Evolutionary conservation across 176 grass and related monocot species (phyloP), one percentile per base, ranked within the genome.

Genomic region (Carex myosuroides): DNA sequence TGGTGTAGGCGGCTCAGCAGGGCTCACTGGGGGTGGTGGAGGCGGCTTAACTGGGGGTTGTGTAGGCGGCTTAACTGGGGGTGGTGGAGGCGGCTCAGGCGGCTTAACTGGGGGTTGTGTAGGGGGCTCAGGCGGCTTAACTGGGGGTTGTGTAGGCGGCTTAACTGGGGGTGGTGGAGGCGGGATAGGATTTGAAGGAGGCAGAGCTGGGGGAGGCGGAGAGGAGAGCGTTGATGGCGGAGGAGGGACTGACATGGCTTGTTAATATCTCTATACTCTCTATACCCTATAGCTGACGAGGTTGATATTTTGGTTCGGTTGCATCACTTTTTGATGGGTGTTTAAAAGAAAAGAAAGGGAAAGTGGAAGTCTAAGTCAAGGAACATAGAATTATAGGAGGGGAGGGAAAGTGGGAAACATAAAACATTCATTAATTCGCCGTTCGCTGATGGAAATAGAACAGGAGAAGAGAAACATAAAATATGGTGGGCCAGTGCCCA

Each of bases 331-430:
- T 64, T 64, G 8, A 44, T 64, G 22, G 26, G 17, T 41, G 79
- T 81, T 81, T 44, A 63, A 61, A 81, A 24, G n/a, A 63, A 61
- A 81, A 24, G n/a, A 52, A 29, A 2, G 20, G 79, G 58, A 81
- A 64, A 81, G 57, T 62, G 55, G 18, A 64, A 63, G 55, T 64
- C 58, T 42, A 3, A 56, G 72, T 77, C 73, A 30, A 77, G 50
- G 73, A 77, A 55, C 57, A 29, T 29, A 29, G 29, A 29, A 29
- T 29, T 29, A 29, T 29, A 32, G 73, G n/a, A 48, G 24, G 4
- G 42, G n/a, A n/a, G n/a, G n/a, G n/a, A n/a, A n/a, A n/a, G n/a
- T n/a, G n/a, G n/a, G n/a, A n/a, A n/a, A n/a, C n/a, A n/a, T n/a
- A n/a, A 73, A 76, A 55, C 13, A 24, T 16, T 77, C 13, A 24